Base-by-base conservation (phyloP, 176 grass and related monocot genomes). In the Ensete ventricosum region DNA sequence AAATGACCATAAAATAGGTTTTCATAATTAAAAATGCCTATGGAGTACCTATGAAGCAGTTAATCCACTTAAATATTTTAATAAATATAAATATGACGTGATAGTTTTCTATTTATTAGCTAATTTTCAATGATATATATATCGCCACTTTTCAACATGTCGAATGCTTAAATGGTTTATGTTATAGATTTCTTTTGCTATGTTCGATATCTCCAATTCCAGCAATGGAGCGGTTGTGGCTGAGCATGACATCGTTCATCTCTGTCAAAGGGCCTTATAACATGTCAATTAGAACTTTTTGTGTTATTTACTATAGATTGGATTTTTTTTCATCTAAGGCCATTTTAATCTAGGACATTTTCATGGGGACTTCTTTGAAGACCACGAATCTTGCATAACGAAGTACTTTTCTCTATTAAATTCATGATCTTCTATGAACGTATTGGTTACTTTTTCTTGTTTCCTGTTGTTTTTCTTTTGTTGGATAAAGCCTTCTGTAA, bases 231-330 rank as follows among this genome's bases (percentile, higher is more conserved):
- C 12, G 74, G 87, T 84, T 81, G 79, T 80, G 72, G 77, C 54
- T 2, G 85, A 91, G 22, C 74, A 81, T 75, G 73, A 89, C 54
- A 72, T 89, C 82, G 84, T 99, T 3, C 2, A 3, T 29, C 29
- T 3, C 29, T 29, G 29, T 29, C 29, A 29, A 29, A 29, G 29
- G 29, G 3, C 29, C 29, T 29, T 29, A 3, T 29, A 29, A 2
- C 29, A 4, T 29, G 29, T 29, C 29, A 29, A 29, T 29, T 29
- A 29, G 29, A 29, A 29, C 3, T 29, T 29, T 29, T 29, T 29
- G 2, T 29, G 29, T 3, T 29, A 29, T 29, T 2, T 29, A 3
- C 29, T 29, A 29, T 29, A 29, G 29, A 29, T 29, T 29, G 29
- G 29, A 29, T 3, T 29, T 17, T 3, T 59, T 59, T 59, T 17